Evolutionary conservation across 2,329 filamentous ascomycete genomes (phyloP).

Genomic region (Drechslerella dactyloides): DNA sequence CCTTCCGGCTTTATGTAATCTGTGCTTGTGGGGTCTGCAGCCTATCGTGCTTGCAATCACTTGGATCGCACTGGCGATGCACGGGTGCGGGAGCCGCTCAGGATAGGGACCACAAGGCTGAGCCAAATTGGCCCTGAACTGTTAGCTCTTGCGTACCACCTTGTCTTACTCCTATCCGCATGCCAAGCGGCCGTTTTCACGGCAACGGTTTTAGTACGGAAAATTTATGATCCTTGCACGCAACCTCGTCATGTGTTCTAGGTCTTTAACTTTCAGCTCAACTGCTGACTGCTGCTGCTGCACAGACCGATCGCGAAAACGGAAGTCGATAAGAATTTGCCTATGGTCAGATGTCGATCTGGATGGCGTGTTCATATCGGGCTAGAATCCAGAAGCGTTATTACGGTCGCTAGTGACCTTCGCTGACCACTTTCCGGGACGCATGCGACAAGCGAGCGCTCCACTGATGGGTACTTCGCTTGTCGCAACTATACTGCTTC

Average conservation of each 20-base stretch:
- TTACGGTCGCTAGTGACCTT: not conserved
- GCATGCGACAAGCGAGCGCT: slow-evolving; percentile 1
- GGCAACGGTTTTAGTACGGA: not conserved
- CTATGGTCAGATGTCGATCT: not conserved
- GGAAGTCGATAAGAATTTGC: not conserved
- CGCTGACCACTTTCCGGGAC: too few species aligned
- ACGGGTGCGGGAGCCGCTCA: too few species aligned
- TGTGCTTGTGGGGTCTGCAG: not conserved
- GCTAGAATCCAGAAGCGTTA: not conserved
- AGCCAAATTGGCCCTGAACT: too few species aligned
- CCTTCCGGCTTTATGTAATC: not conserved
- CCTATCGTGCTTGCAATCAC: too few species aligned
- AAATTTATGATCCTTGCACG: not conserved
- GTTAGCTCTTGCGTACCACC: too few species aligned
- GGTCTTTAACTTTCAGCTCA: not conserved
- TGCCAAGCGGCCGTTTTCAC: too few species aligned
- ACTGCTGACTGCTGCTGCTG: not conserved
- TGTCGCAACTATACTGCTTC: slow-evolving; percentile 25
- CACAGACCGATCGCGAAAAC: not conserved
- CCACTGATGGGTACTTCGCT: slow-evolving; percentile 6
- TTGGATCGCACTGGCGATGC: not conserved
- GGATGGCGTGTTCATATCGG: not conserved
- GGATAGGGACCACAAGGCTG: too few species aligned
- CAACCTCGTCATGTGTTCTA: not conserved
- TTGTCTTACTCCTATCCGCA: too few species aligned